Base-by-base conservation (phyloP, 1,284 basidiomycete genomes). In the Cutaneotrichosporon sp. region DNA sequence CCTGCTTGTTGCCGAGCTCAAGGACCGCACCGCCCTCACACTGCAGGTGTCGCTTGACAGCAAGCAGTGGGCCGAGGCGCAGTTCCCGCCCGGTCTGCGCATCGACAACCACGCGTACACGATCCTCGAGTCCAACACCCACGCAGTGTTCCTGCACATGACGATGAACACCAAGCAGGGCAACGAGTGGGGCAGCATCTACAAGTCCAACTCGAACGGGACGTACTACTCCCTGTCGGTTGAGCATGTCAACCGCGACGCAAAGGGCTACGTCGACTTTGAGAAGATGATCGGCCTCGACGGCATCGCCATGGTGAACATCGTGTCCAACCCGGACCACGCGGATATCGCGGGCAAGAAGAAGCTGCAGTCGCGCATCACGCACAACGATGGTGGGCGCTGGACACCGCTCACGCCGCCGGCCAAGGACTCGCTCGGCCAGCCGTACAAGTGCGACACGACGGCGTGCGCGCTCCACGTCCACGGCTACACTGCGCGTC, bases 251-350 rank as follows among this genome's bases (percentile, higher is more conserved):
- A 99, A 99, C 79, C 86, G 95, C 27, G 89, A 99, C 76, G 81
- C 86, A 0, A 76, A 82, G 0, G 95, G 97, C 16, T 98, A 86
- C 70, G 95, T 95, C 51, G 97, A 99, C 78, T 99, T 99, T 72
- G 95, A 99, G 82, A 99, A 98, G 84, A 91, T 98, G 86, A 87
- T 91, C 63, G 95, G 93, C 2, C 80, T 99, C 54, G 95, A 99
- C 78, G 95, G 95, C 0, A 95, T 99, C 66, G 94, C 94, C 8
- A 81, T 99, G 49, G 86, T 95, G 70, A 99, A 99, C 72, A 77
- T 97, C 36, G 92, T 99, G 3, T 56, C 67, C 24, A 64, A 99
- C 74, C 84, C 92, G 0, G 81, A 84, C 0, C 88, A 91, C 57
- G 92, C 92, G 0, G 81, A 83, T 1, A 74, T 97, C 4, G 86